Evolutionary conservation across 148 eudicot species (phyloP).

Genomic region (Suaeda aralocaspica): DNA sequence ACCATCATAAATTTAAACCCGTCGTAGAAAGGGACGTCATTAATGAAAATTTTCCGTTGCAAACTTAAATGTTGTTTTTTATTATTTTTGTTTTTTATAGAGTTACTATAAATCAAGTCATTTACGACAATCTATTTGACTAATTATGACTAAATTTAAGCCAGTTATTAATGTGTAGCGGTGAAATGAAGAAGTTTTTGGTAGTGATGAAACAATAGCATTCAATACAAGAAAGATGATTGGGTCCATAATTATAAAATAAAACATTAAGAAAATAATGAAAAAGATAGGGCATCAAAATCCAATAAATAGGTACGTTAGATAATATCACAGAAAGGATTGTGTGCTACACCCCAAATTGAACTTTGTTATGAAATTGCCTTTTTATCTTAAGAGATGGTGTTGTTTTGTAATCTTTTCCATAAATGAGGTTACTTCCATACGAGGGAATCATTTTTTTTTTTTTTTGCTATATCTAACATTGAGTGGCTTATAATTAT

Average conservation of each 20-base stretch:
- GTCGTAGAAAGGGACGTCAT: too few species aligned
- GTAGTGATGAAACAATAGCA: constrained; percentile 7
- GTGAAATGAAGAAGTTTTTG: too few species aligned
- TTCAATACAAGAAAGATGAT: neutral
- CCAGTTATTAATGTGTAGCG: too few species aligned
- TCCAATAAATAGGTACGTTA: too few species aligned
- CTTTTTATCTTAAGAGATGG: constrained; percentile 7
- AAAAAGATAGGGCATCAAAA: constrained; percentile 7
- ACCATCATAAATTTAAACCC: too few species aligned
- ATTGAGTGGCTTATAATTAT: constrained; percentile 15
- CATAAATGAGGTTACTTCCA: constrained; percentile 19
- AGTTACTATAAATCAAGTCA: too few species aligned
- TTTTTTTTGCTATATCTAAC: constrained; percentile 8
- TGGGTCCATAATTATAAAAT: constrained; percentile 9
- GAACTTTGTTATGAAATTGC: neutral
- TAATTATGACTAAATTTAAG: too few species aligned
- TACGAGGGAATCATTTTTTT: constrained; percentile 21
- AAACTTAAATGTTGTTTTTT: too few species aligned
- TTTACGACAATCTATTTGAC: too few species aligned
- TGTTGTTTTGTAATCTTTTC: constrained; percentile 15
- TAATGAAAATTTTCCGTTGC: too few species aligned
- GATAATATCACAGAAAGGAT: constrained; percentile 13
- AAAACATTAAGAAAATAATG: neutral
- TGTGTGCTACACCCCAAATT: neutral
- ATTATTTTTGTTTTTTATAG: too few species aligned